Base-by-base conservation (phyloP, 257 asterid genomes). In the Lantana camara region DNA sequence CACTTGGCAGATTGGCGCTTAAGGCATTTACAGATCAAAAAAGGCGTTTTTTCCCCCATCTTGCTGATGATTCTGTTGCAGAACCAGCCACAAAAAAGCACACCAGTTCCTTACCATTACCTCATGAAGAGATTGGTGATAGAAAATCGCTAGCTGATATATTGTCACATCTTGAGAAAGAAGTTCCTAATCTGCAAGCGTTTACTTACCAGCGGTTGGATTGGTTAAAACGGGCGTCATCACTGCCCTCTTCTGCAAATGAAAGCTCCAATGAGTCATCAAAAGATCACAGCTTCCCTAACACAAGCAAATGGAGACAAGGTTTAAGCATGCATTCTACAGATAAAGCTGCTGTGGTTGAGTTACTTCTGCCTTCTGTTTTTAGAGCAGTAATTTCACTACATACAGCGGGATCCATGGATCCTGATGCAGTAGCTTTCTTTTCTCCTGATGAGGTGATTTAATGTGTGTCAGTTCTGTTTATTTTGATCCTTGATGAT, bases 401-500 rank as follows among this genome's bases (percentile, higher is more conserved):
- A 57, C 97, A 88, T 65, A 88, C 95, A 60, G 95, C 91, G 54
- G 97, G 97, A 69, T 87, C 95, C 13, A 70, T 83, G 68, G 89
- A 87, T 69, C 95, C 97, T 48, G 96, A 82, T 61, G 86, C 95
- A 9, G 90, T 90, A 41, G 95, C 97, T 24, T 85, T 90, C 85
- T 93, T 87, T 76, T 90, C 97, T 0, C 97, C 96, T 16, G 92
- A 87, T 72, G 97, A 93, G 98, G 98, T 91, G 71, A 64, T 60
- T 57, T 59, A 52, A 47, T 27, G 17, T 60, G 40, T 27, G 30
- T 12, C 61, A 23, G 48, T 38, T 34, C 16, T 64, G 57, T 58
- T 54, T 37, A 50, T 32, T 56, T 52, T 30, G 48, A 15, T 70
- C 63, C 63, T 49, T 59, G 57, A 38, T 48, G 16, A 41, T 23